Conservation (phyloP, 2,329 filamentous ascomycete genomes). For the Xylaria sp. region DNA sequence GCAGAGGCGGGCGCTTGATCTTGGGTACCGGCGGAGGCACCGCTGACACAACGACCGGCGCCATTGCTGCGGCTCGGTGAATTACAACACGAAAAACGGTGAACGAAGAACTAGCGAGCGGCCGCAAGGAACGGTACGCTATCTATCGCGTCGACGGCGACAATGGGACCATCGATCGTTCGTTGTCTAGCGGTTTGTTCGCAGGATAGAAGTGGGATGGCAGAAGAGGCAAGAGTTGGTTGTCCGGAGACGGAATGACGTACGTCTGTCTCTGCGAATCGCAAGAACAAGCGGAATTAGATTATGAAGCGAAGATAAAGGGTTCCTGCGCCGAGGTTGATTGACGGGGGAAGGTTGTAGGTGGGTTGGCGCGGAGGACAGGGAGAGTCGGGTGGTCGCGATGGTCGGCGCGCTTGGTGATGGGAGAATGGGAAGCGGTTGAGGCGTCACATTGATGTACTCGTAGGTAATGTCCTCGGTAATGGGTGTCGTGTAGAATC, state of each 20-base stretch:
- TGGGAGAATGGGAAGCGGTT: background rate
- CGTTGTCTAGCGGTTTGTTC: background rate
- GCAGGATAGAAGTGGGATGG: background rate
- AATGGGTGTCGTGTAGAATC: too few species aligned
- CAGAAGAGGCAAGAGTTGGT: background rate
- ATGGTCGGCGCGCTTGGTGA: conserved; percentile 6
- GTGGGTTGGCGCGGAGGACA: background rate
- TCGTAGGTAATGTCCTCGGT: too few species aligned
- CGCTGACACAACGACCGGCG: conserved; percentile 47
- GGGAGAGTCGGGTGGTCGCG: conserved; percentile 1
- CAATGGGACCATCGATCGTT: conserved; percentile 11
- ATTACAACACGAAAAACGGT: background rate
- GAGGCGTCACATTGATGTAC: conserved; percentile 5
- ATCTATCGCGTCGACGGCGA: conserved; percentile 9
- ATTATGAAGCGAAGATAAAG: background rate
- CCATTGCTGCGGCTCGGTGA: conserved; percentile 39
- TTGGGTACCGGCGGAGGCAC: conserved; percentile 40
- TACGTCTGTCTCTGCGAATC: background rate
- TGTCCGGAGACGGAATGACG: background rate
- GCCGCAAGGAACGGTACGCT: background rate
- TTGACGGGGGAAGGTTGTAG: background rate
- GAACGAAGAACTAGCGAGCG: conserved; percentile 8
- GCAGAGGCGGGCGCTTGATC: conserved; percentile 62
- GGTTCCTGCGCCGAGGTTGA: background rate
- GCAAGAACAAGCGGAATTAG: background rate